These are phyloP conservation scores for Tephrocybe sp. DNA, from an alignment of 768 basidiomycete genomes.

Conservation along the genomic window DNA sequence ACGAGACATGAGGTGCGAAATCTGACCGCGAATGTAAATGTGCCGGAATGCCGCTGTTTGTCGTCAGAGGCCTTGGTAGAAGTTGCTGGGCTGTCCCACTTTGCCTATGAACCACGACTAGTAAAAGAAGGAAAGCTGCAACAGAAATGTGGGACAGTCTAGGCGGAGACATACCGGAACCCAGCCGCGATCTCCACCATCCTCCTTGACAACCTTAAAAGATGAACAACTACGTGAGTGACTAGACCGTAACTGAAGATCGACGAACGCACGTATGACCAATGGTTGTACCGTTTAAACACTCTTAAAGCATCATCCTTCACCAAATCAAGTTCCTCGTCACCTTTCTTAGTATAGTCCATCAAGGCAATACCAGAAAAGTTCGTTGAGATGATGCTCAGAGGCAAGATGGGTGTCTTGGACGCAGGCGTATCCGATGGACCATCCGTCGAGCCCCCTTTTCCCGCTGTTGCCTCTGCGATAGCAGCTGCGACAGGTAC, in stretches of 20 bases:
- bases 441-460: conserved; percentile 37
- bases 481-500: conserved; percentile 88
- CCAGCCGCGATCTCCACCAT: conserved; percentile 94
- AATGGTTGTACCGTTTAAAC: conserved; percentile 98
- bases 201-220: conserved; percentile 84
- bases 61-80: conserved; percentile 48
- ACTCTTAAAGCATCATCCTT: conserved; percentile 90
- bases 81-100: conserved; percentile 51
- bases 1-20: conserved; percentile 56
- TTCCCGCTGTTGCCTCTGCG: conserved; percentile 72
- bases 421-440: conserved; percentile 39
- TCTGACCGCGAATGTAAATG: conserved; percentile 28
- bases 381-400: conserved; percentile 94
- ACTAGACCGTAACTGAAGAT: conserved; percentile 10
- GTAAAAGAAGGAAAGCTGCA: conserved; percentile 12
- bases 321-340: conserved; percentile 84
- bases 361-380: conserved; percentile 95
- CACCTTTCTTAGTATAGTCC: conserved; percentile 94
- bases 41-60: conserved; percentile 34
- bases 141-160: background rate
- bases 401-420: conserved; percentile 81
- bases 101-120: conserved; percentile 97
- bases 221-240: background rate
- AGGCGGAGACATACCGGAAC: conserved; percentile 64
- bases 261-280: conserved; percentile 73